Conservation (phyloP, 83 land plant species). For the Picea engelmannii region DNA sequence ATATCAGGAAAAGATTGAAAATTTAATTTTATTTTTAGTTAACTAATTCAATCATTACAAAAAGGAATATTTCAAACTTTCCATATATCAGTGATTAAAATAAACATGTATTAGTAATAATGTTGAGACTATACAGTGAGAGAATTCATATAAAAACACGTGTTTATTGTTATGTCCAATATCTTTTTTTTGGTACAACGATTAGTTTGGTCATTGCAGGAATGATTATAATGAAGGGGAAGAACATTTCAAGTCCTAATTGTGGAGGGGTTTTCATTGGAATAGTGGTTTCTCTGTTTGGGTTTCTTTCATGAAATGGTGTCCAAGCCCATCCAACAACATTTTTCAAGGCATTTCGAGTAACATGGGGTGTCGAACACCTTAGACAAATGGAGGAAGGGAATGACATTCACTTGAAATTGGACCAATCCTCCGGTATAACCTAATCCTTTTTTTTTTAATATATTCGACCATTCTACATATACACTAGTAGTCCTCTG, state of each 20-base stretch:
- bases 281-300: background rate
- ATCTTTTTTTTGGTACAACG: background rate
- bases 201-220: background rate
- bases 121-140: background rate
- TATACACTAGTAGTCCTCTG: too few relatives aligned
- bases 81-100: too few relatives aligned
- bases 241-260: background rate
- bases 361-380: slow-evolving; percentile 57
- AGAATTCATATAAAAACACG: background rate
- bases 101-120: too few relatives aligned
- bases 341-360: slow-evolving; percentile 42
- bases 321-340: slow-evolving; percentile 33
- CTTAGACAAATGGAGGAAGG: slow-evolving; percentile 38
- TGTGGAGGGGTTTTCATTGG: too few relatives aligned
- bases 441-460: background rate
- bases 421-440: background rate
- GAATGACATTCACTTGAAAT: background rate
- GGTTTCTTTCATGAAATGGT: background rate
- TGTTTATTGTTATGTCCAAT: background rate
- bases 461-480: too few relatives aligned
- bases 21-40: too few relatives aligned
- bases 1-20: too few relatives aligned
- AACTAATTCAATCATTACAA: too few relatives aligned
- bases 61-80: too few relatives aligned
- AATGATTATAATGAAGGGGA: background rate